phyloP scores from a whole-genome alignment of 495 filamentous ascomycete genomes.

The Penicillium antarcticum region DNA sequence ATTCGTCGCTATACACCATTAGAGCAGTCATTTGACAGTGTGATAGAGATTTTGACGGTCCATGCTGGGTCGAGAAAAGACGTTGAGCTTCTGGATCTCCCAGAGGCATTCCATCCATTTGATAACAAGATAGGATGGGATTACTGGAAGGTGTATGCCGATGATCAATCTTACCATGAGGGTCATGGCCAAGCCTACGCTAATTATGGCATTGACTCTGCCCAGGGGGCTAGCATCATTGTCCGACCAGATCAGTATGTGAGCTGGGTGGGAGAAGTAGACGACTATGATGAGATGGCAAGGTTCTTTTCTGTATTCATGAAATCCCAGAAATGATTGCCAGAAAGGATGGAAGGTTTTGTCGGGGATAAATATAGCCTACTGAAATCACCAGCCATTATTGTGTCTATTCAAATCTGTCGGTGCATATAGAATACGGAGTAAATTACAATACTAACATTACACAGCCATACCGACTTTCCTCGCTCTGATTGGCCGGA shows the following conservation, averaged over 20 bases:
- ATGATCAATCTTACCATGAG: conserved; percentile 59
- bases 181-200: conserved; percentile 59
- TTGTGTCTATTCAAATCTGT: too few species aligned
- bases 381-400: too few species aligned
- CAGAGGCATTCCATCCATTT: conserved; percentile 53
- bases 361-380: too few species aligned
- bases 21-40: conserved; percentile 32
- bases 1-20: conserved; percentile 39
- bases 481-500: not conserved
- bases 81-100: conserved; percentile 54
- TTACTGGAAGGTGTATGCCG: conserved; percentile 62
- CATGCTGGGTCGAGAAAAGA: conserved; percentile 47
- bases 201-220: conserved; percentile 56
- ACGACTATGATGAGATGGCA: conserved; percentile 32
- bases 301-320: conserved; percentile 14
- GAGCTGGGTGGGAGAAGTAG: conserved; percentile 53
- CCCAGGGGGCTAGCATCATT: conserved; percentile 54
- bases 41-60: conserved; percentile 55
- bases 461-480: too few species aligned
- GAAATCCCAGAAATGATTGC: conserved; percentile 2
- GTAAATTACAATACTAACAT: too few species aligned
- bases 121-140: conserved; percentile 53
- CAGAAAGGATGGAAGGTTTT: too few species aligned
- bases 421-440: too few species aligned
- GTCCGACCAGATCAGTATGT: conserved; percentile 64